Evolutionary conservation across 495 filamentous ascomycete species (phyloP).

Genomic region (Podospora comata): DNA sequence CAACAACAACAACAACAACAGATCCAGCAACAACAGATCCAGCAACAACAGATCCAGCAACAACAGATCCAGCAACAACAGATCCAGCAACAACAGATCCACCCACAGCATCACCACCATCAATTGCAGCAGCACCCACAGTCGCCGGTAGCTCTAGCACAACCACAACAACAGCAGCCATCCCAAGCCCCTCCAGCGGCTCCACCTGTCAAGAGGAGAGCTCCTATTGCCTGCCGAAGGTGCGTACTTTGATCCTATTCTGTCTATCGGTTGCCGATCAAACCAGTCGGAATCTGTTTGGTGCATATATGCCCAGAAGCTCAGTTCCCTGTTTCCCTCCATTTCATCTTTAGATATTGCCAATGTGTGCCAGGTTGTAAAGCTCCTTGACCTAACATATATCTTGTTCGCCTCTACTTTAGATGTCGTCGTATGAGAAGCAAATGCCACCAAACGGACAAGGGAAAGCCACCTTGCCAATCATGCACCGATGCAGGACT

Average conservation of each 20-base stretch:
- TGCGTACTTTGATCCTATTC: constrained; percentile 22
- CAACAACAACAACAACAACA: neutral
- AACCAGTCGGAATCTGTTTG: neutral
- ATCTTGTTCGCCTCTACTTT: neutral
- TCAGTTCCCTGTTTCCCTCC: neutral
- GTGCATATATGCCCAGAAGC: neutral
- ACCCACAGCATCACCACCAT: constrained; percentile 13
- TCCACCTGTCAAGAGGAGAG: constrained; percentile 39
- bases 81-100: constrained; percentile 4
- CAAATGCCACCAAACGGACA: constrained; percentile 46
- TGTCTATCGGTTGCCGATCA: neutral
- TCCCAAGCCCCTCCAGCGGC: neutral
- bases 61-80: neutral
- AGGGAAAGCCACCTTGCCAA: constrained; percentile 42
- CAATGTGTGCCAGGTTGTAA: neutral
- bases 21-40: neutral
- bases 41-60: neutral
- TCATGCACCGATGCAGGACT: constrained; percentile 44
- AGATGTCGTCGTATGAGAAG: constrained; percentile 52
- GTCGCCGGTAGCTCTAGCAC: neutral
- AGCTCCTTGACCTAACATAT: neutral
- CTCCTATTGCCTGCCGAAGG: constrained; percentile 51
- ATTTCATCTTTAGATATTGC: neutral
- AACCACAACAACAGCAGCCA: neutral
- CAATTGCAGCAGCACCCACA: constrained; percentile 15